Percentiles rank a stretch among this genome's conserved stretches.
phyloP scores from a whole-genome alignment of 331 rosid species.

The Rhamnella rubrinervis region DNA sequence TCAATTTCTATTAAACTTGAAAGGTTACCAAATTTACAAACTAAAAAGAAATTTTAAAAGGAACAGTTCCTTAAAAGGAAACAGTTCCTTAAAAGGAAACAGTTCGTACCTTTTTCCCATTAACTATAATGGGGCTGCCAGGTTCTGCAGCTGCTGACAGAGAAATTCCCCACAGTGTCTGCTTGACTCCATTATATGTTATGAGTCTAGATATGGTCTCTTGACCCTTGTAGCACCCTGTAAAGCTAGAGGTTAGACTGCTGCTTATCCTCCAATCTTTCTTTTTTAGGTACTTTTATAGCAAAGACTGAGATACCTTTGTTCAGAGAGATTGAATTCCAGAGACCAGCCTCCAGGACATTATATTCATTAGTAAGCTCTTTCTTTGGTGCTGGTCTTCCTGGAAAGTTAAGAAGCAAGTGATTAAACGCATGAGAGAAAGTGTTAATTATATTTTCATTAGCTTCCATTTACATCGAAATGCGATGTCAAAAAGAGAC shows the following conservation, averaged over 20 bases:
- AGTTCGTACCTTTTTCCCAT: conserved; percentile 45
- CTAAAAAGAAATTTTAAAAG: neutral
- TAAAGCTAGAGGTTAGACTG: conserved; percentile 27
- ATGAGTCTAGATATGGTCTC: conserved; percentile 86
- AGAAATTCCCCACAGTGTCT: conserved; percentile 75
- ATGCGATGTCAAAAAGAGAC: no score
- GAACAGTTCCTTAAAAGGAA: neutral
- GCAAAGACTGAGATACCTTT: conserved; percentile 53
- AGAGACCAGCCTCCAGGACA: conserved; percentile 85
- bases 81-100: neutral
- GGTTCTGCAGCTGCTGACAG: conserved; percentile 74
- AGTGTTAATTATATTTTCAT: neutral
- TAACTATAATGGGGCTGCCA: conserved; percentile 50
- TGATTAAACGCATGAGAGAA: neutral
- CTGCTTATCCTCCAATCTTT: conserved; percentile 10
- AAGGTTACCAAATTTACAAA: no score
- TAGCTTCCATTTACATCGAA: no score
- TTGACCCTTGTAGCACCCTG: conserved; percentile 89
- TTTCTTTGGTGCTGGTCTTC: conserved; percentile 86
- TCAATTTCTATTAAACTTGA: no score
- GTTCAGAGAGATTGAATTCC: conserved; percentile 82
- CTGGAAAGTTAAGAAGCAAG: conserved; percentile 39
- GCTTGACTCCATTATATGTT: conserved; percentile 85
- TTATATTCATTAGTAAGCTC: conserved; percentile 91
- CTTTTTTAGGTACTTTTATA: conserved; percentile 3